Conservation (phyloP, 225 moss, liverwort and hornwort species). For the Pleurozium schreberi region DNA sequence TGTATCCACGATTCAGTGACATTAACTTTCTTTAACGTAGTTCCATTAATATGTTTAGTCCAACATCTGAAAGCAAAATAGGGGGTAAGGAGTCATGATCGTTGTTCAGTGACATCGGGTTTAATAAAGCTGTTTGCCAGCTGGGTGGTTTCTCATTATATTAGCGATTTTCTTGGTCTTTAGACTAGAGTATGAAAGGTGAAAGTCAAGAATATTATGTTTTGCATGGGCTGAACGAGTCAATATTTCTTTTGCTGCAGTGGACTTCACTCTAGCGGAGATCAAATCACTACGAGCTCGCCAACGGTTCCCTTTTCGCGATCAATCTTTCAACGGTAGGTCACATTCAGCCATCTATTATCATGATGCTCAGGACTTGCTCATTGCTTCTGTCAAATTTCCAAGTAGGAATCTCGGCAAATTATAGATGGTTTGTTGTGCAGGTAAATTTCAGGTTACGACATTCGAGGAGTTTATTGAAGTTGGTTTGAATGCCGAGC, state of each 20-base stretch:
- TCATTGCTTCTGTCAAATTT: background rate
- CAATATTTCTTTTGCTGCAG: slow-evolving; percentile 9
- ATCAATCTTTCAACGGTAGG: slow-evolving; percentile 67
- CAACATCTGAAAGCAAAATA: background rate
- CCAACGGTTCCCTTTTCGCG: slow-evolving; percentile 59
- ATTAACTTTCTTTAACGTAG: background rate
- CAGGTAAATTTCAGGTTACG: slow-evolving; percentile 57
- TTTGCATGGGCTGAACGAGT: background rate
- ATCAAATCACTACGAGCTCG: slow-evolving; percentile 63
- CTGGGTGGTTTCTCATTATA: background rate
- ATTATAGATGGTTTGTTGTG: background rate
- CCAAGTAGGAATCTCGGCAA: background rate
- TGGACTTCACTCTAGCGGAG: slow-evolving; percentile 84
- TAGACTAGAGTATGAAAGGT: background rate
- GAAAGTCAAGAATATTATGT: background rate
- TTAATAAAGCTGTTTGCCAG: background rate
- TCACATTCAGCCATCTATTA: background rate
- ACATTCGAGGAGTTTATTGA: slow-evolving; percentile 82
- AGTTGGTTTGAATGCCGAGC: slow-evolving; percentile 52
- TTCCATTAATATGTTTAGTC: background rate
- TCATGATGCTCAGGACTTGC: background rate
- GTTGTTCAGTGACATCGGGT: background rate
- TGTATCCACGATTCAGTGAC: background rate
- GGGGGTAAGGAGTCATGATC: background rate
- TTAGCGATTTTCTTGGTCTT: background rate